Conservation (phyloP, 2,329 filamentous ascomycete genomes). For the Cytospora paraplurivora region DNA sequence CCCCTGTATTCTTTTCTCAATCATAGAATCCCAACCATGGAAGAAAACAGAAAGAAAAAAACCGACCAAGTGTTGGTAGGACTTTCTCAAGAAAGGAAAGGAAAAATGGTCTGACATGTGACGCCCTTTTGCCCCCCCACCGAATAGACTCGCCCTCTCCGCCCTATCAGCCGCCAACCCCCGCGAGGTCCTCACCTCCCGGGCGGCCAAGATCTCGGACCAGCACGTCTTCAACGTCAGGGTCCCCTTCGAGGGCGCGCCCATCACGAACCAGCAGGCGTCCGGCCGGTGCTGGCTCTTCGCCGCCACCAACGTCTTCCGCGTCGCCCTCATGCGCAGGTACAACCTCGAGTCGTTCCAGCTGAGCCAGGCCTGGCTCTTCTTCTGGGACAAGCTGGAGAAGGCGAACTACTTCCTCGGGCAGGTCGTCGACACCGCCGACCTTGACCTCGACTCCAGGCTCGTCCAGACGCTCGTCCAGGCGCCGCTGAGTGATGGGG, state of each 20-base stretch:
- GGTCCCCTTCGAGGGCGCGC: slow-evolving; percentile 78
- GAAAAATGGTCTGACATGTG: not conserved
- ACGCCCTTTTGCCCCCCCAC: too few species aligned
- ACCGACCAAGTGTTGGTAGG: slow-evolving; percentile 48
- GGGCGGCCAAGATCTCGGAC: slow-evolving; percentile 64
- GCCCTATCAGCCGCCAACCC: slow-evolving; percentile 71
- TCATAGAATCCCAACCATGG: not conserved
- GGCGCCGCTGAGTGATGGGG: slow-evolving; percentile 75
- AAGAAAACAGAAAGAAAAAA: not conserved
- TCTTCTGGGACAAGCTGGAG: slow-evolving; percentile 94
- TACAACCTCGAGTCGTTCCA: slow-evolving; percentile 79
- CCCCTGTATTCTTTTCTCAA: not conserved
- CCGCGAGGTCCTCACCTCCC: slow-evolving; percentile 65
- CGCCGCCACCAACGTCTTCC: slow-evolving; percentile 87
- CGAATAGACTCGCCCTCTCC: slow-evolving; percentile 68
- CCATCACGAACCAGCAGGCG: slow-evolving; percentile 81
- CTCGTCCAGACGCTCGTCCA: slow-evolving; percentile 70
- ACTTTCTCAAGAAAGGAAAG: too few species aligned
- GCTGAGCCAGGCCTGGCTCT: slow-evolving; percentile 84
- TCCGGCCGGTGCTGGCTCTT: slow-evolving; percentile 92
- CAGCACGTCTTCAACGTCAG: slow-evolving; percentile 82
- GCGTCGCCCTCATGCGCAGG: slow-evolving; percentile 83
- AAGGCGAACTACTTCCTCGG: slow-evolving; percentile 90
- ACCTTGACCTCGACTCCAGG: slow-evolving; percentile 70
- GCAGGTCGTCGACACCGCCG: slow-evolving; percentile 74